Evolutionary conservation across 768 basidiomycete species (phyloP).

Genomic region (Neoboletus subvelutipes): DNA sequence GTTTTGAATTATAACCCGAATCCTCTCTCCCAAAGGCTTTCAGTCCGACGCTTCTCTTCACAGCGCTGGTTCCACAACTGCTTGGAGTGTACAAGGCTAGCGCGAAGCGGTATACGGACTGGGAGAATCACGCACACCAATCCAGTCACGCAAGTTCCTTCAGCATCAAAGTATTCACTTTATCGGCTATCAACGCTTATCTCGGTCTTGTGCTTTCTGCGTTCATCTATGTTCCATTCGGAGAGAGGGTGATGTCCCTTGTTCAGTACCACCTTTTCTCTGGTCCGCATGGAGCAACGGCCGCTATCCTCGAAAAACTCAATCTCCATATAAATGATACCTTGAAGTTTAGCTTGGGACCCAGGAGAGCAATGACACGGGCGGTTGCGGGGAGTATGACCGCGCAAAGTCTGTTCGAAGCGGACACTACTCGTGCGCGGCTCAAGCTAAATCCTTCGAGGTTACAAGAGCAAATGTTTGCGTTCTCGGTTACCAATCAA

Average conservation of each 20-base stretch:
- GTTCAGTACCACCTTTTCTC: constrained; percentile 36
- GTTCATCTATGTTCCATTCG: constrained; percentile 94
- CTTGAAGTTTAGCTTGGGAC: constrained; percentile 29
- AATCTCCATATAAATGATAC: constrained; percentile 29
- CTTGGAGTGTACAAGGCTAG: constrained; percentile 69
- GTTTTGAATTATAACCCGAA: not conserved
- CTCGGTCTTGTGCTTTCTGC: constrained; percentile 91
- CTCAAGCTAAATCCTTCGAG: constrained; percentile 65
- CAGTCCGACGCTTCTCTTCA: constrained; percentile 80
- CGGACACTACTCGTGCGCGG: constrained; percentile 48
- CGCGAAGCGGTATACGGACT: constrained; percentile 69
- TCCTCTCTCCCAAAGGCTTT: constrained; percentile 52
- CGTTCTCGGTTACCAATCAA: constrained; percentile 89
- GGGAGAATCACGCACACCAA: constrained; percentile 91
- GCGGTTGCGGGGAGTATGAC: constrained; percentile 16
- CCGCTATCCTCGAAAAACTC: constrained; percentile 22
- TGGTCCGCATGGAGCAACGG: constrained; percentile 12
- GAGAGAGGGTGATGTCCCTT: constrained; percentile 73
- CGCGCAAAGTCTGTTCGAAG: constrained; percentile 45
- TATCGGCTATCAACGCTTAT: constrained; percentile 88
- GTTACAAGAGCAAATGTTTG: constrained; percentile 90
- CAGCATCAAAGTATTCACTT: constrained; percentile 87
- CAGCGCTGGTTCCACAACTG: constrained; percentile 76
- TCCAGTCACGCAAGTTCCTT: constrained; percentile 75
- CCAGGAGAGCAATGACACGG: constrained; percentile 6